These are phyloP conservation scores for Hemisphaericaspora subhashii DNA, from an alignment of 1,139 yeast genomes.

Conservation along the genomic window DNA sequence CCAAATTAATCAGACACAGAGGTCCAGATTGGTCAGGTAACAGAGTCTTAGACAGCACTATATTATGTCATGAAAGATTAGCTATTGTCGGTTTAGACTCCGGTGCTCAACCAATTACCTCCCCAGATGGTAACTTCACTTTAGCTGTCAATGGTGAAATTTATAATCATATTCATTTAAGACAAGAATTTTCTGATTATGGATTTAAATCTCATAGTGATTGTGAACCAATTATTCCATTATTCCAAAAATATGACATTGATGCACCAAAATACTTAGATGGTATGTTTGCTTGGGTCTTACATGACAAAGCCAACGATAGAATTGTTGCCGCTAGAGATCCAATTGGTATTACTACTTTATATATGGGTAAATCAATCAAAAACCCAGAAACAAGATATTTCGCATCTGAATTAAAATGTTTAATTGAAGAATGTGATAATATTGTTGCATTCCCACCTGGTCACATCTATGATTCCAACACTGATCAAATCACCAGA, in stretches of 20 bases:
- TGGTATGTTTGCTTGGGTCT: constrained; percentile 97
- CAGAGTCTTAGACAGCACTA: constrained; percentile 71
- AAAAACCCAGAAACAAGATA: constrained; percentile 71
- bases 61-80: constrained; percentile 89
- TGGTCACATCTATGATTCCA: constrained; percentile 94
- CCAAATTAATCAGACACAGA: constrained; percentile 94
- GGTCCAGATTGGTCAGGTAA: constrained; percentile 99
- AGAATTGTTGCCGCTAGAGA: constrained; percentile 96
- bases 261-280: constrained; percentile 93
- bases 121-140: constrained; percentile 68
- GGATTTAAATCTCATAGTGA: constrained; percentile 84
- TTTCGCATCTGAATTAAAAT: constrained; percentile 93
- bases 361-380: constrained; percentile 88
- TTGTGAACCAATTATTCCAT: constrained; percentile 96
- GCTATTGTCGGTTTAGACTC: constrained; percentile 94
- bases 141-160: constrained; percentile 97
- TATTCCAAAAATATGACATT: constrained; percentile 78
- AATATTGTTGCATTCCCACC: constrained; percentile 94
- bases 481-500: constrained; percentile 79
- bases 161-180: constrained; percentile 89
- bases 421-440: constrained; percentile 93
- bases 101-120: constrained; percentile 96
- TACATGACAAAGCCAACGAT: constrained; percentile 81
- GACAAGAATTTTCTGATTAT: constrained; percentile 73
- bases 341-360: constrained; percentile 95